These are phyloP conservation scores for Backusella psychrophila DNA, from an alignment of 192 early-diverging fungal genomes.

Conservation along the genomic window DNA sequence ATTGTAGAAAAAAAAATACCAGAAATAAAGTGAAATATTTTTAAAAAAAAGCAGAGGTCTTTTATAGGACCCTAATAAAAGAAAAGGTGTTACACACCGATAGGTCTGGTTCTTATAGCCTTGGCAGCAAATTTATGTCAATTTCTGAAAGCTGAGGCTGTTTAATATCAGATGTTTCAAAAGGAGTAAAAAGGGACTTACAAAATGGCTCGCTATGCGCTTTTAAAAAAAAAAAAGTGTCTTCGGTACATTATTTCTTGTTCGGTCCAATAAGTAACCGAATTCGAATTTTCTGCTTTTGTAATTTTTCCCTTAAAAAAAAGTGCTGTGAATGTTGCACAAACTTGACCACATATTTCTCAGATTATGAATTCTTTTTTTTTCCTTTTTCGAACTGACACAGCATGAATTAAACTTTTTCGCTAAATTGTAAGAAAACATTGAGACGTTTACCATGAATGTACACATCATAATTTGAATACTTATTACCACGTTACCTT, in stretches of 20 bases:
- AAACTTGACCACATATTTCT: not conserved
- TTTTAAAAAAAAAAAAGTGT: not conserved
- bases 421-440: not conserved
- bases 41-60: not conserved
- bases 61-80: not conserved
- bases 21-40: not conserved
- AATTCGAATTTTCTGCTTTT: not conserved
- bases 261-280: not conserved
- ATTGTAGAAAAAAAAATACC: not conserved
- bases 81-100: not conserved
- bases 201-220: not conserved
- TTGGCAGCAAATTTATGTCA: not conserved
- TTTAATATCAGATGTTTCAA: not conserved
- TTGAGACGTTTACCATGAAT: not conserved
- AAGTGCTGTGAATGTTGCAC: not conserved
- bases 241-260: not conserved
- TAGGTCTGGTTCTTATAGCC: not conserved
- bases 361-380: not conserved
- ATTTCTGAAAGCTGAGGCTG: not conserved
- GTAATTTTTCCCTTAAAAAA: not conserved
- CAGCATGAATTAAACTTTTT: not conserved
- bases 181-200: not conserved
- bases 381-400: not conserved
- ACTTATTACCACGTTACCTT: not conserved
- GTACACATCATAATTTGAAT: not conserved